A percentile compares a stretch with the other conserved stretches of the same genome.
These are phyloP conservation scores for Sutorius eximius DNA, from an alignment of 1,284 basidiomycete genomes.

Conservation along the genomic window DNA sequence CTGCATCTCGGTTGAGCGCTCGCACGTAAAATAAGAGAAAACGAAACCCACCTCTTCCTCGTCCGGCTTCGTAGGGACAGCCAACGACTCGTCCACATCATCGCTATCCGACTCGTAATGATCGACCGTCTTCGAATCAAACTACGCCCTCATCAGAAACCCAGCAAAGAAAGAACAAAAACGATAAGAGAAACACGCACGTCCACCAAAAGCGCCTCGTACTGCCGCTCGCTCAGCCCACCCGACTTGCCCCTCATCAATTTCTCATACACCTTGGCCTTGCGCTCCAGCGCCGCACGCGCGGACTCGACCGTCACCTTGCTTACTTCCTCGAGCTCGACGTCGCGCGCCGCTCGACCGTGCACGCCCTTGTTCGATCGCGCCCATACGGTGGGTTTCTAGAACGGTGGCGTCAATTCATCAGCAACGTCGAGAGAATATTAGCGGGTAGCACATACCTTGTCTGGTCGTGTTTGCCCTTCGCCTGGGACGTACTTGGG, in stretches of 20 bases:
- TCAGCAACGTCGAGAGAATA: background rate
- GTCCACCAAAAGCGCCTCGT: slow-evolving; percentile 77
- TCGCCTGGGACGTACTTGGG: slow-evolving; percentile 52
- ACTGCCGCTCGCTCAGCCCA: slow-evolving; percentile 77
- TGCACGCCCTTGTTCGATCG: slow-evolving; percentile 71
- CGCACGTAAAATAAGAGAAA: background rate
- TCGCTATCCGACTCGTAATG: slow-evolving; percentile 66
- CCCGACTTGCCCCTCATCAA: slow-evolving; percentile 78
- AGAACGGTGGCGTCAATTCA: background rate
- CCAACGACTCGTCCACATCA: slow-evolving; percentile 70
- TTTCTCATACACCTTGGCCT: slow-evolving; percentile 83
- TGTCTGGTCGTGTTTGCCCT: slow-evolving; percentile 56
- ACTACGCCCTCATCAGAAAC: slow-evolving; percentile 45
- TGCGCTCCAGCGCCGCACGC: slow-evolving; percentile 69
- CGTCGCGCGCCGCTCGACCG: slow-evolving; percentile 59
- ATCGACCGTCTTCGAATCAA: slow-evolving; percentile 65
- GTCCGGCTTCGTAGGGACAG: slow-evolving; percentile 48
- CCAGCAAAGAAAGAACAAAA: background rate
- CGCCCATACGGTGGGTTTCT: slow-evolving; percentile 75
- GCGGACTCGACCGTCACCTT: slow-evolving; percentile 70
- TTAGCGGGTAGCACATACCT: slow-evolving; percentile 41
- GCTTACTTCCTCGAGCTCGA: slow-evolving; percentile 64
- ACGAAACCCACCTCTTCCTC: slow-evolving; percentile 40
- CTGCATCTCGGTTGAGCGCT: slow-evolving; percentile 30
- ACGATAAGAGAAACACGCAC: slow-evolving; percentile 47